Base-by-base conservation (phyloP, 2,329 filamentous ascomycete species). In the Myriangium duriaei region DNA sequence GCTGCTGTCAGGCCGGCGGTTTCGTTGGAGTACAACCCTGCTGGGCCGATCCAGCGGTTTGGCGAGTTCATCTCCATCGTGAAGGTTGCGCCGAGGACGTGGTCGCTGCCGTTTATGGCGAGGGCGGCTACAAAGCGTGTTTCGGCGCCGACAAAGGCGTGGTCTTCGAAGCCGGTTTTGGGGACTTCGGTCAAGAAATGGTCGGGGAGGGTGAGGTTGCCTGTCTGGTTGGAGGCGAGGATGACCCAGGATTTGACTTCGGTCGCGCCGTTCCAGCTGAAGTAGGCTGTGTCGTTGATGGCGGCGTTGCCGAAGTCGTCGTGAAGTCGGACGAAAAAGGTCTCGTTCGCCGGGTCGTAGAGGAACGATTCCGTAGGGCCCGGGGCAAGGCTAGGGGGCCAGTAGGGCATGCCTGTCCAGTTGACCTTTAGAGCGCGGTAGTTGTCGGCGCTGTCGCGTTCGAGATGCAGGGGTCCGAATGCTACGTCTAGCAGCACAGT, bases 401-500 rank as follows among this genome's bases (percentile, higher is more conserved):
- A 42, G 1, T 4, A 11, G 1, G 40, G 40, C 1, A 3, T 13
- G 3, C 40, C 40, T 7, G 34, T 37, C 30, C 34, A 42, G 21
- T 28, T 38, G 18, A 30, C 4, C 19, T 42, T 42, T 10, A 37
- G 11, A 15, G 15, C 21, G 17, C 40, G 40, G 24, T 42, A 42
- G 17, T 39, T 41, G 1, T 42, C 42, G 7, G 34, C 17, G 12
- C 34, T 42, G 5, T 18, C 16, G 3, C 40, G 28, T n/a, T 42
- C 30, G 2, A 37, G 17, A n/a, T 14, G n/a, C 13, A 37, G 12
- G 2, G 36, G 36, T 3, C 36, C 60, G 48, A 72, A 60, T 46
- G 68, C 67, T 2, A 59, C 59, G 40, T 74, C 66, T 54, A 71
- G 74, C n/a, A 75, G 52, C 4, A 67, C 48, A 4, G 61, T 52